phyloP scores from a whole-genome alignment of 169 alveolate species.

The Cryptosporidium baileyi region DNA sequence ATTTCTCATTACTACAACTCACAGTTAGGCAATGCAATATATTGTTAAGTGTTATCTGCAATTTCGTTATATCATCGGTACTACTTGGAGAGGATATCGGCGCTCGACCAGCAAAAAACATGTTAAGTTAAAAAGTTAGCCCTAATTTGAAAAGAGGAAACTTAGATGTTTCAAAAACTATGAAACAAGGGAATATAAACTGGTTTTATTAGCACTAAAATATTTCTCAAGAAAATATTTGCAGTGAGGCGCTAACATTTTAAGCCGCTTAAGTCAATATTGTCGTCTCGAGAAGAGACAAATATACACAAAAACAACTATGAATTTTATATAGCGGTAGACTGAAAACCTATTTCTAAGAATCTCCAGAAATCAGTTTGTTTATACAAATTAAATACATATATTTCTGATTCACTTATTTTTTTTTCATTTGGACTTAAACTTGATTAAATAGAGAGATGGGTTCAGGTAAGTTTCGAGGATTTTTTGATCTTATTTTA shows the following conservation, averaged over 20 bases:
- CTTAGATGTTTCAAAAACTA: neutral
- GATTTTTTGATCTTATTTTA: neutral
- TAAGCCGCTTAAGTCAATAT: neutral
- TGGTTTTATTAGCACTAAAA: neutral
- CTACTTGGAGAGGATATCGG: slow-evolving; percentile 45
- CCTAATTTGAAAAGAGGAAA: too few species aligned
- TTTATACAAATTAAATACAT: neutral
- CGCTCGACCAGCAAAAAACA: slow-evolving; percentile 16
- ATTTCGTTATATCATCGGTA: slow-evolving; percentile 26
- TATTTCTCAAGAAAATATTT: neutral
- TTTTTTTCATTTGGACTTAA: neutral
- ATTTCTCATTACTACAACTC: neutral
- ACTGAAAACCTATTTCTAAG: neutral
- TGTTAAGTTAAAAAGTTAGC: too few species aligned
- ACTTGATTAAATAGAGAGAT: too few species aligned
- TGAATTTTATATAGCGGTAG: slow-evolving; percentile 17
- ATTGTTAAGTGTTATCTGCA: slow-evolving; percentile 48
- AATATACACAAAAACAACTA: neutral
- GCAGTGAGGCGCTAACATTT: neutral
- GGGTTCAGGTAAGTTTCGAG: slow-evolving; percentile 66
- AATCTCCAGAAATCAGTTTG: neutral
- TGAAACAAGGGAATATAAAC: too few species aligned
- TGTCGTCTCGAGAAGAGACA: slow-evolving; percentile 56
- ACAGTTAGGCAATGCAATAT: slow-evolving; percentile 49
- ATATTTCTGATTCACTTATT: neutral